Evolutionary conservation across 495 filamentous ascomycete species (phyloP), one percentile per base, ranked within the genome.

Genomic region (Podospora didyma): DNA sequence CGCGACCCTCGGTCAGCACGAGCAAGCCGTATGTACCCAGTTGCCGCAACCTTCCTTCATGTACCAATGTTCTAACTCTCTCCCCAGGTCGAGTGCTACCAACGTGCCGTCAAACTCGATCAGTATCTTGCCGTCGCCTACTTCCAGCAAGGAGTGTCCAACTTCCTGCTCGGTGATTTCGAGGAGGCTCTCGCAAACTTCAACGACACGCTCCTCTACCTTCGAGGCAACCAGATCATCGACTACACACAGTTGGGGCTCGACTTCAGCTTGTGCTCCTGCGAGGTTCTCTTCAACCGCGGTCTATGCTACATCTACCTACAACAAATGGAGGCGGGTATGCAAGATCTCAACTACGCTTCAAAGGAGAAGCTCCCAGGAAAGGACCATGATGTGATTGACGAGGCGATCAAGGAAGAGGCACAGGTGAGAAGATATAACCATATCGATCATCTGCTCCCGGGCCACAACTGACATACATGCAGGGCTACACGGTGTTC

Each of bases 101-200:
- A 96, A 72, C 85, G 87, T 61, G 91, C 95, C 20, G 84, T 96
- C 60, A 79, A 85, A 48, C 79, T 96, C 37, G 94, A 99, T 69
- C 87, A 90, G 61, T 99, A 96, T 64, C 87, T 99, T 20, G 94
- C 94, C 46, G 90, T 99, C 49, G 95, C 94, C 26, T 99, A 97
- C 69, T 99, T 99, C 73, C 94, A 99, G 65, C 89, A 97, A 73
- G 94, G 94, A 23, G 94, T 99, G 1, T 97, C 95, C 35, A 99
- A 97, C 72, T 99, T 99, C 76, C 76, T 99, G 49, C 80, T 97
- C 34, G 92, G 91, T 53, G 95, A 99, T 69, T 99, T 97, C 68
- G 92, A 97, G 65, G 95, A 97, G 72, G 94, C 94, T 48, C 76
- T 97, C 57, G 92, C 92, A 51, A 97, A 99, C 75, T 99, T 99